phyloP scores from a whole-genome alignment of 2,329 filamentous ascomycete species.

The Davidsoniella neocaledoniae region DNA sequence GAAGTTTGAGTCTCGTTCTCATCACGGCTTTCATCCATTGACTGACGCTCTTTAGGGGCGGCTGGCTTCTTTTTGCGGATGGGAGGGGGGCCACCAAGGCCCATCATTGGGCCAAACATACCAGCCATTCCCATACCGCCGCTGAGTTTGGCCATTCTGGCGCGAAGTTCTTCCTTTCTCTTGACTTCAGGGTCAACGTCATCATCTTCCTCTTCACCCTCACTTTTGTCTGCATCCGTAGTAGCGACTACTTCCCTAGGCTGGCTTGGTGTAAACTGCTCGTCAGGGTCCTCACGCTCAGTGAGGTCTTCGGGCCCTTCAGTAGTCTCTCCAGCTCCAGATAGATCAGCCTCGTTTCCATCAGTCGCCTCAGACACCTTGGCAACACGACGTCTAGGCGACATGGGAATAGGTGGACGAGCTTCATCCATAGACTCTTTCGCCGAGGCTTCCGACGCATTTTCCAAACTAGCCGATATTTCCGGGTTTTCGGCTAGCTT shows the following conservation, averaged over 20 bases:
- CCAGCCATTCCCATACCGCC: conserved; percentile 93
- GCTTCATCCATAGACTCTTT: conserved; percentile 34
- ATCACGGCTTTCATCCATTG: conserved; percentile 26
- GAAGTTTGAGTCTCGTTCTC: conserved; percentile 27
- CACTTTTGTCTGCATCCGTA: conserved; percentile 28
- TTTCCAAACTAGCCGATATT: conserved; percentile 16
- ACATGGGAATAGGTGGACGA: conserved; percentile 28
- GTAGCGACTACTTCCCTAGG: conserved; percentile 7
- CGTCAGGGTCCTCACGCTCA: conserved; percentile 53
- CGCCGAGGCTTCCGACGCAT: conserved; percentile 25
- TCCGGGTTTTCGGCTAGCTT: conserved; percentile 37
- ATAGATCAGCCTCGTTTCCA: conserved; percentile 49
- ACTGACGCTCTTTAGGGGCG: conserved; percentile 21
- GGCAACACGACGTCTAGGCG: conserved; percentile 27
- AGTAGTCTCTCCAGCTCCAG: conserved; percentile 45
- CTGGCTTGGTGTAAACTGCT: conserved; percentile 23
- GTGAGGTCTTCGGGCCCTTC: conserved; percentile 42
- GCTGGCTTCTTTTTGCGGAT: conserved; percentile 39
- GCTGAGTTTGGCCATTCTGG: conserved; percentile 97
- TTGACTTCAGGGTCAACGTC: conserved; percentile 75
- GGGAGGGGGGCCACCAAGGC: conserved; percentile 32
- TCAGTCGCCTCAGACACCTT: conserved; percentile 27
- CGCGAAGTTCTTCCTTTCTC: conserved; percentile 73
- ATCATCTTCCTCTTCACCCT: conserved; percentile 49
- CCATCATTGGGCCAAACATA: conserved; percentile 56